Conservation (phyloP, 768 basidiomycete genomes). For the Holtermannia corniformis region DNA sequence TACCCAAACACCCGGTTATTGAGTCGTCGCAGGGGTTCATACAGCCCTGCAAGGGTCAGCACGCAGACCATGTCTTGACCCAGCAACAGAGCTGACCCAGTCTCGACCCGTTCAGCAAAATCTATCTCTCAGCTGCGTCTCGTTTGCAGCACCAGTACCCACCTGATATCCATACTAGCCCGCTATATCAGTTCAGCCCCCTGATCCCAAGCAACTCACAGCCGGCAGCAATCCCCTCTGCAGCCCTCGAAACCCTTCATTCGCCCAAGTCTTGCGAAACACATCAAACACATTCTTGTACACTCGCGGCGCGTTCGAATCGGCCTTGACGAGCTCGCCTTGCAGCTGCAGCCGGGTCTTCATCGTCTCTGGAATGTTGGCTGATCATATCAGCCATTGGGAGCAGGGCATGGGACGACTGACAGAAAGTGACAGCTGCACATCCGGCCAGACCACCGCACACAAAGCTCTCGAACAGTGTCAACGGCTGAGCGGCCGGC, state of each 20-base stretch:
- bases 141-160: neutral
- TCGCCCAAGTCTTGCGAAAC: slow-evolving; percentile 70
- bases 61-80: neutral
- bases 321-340: slow-evolving; percentile 76
- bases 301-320: slow-evolving; percentile 49
- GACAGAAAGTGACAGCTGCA: slow-evolving; percentile 57
- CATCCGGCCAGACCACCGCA: slow-evolving; percentile 87
- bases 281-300: slow-evolving; percentile 88
- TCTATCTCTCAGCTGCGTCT: slow-evolving; percentile 46
- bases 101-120: slow-evolving; percentile 82
- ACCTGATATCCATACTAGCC: slow-evolving; percentile 83
- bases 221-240: slow-evolving; percentile 88
- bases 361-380: slow-evolving; percentile 51
- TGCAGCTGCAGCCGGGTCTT: slow-evolving; percentile 95
- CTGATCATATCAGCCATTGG: slow-evolving; percentile 5
- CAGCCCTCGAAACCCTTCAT: slow-evolving; percentile 83
- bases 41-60: slow-evolving; percentile 59
- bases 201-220: slow-evolving; percentile 47
- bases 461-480: slow-evolving; percentile 48
- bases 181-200: neutral
- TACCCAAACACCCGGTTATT: slow-evolving; percentile 63
- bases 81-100: slow-evolving; percentile 50
- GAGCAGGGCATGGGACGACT: slow-evolving; percentile 9
- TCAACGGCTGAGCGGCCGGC: slow-evolving; percentile 11
- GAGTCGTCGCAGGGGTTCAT: slow-evolving; percentile 73